Evolutionary conservation across 768 basidiomycete genomes (phyloP), one percentile per base, ranked within the genome.

Genomic region (Russula emetica): DNA sequence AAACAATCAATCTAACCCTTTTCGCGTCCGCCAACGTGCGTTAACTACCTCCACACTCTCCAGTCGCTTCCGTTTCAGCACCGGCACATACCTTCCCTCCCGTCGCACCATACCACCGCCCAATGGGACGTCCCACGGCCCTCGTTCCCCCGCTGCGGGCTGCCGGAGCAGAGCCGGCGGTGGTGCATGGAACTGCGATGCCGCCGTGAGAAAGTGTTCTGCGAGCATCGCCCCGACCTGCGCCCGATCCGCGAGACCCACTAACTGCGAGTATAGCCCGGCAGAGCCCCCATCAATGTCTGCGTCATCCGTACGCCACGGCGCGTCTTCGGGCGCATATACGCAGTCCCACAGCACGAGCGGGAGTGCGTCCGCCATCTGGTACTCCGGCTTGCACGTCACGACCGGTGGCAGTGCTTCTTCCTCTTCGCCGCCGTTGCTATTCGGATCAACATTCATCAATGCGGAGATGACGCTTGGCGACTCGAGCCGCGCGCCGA

Each of bases 361-460:
- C 1, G 96, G 95, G 0, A 97, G 79, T 1, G 84, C 88, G 68
- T 95, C 90, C 8, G 94, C 94, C 91, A 98, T 98, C 69, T 90
- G 87, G 72, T 98, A 98, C 54, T 85, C 83, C 2, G 96, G 96
- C 72, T 94, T 95, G 56, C 82, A 74, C 61, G 83, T 79, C 30
- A 93, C 81, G 18, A 85, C 72, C 42, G 82, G 76, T 14, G 79
- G 74, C 30, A 76, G 69, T 20, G 69, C 64, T 47, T 73, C 71
- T 40, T 75, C 78, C 3, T 71, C 60, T 8, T 20, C n/a, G 24
- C 26, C 73, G 30, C 70, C 75, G 28, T 73, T 16, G 49, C 63
- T 82, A 78, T 20, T 72, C 61, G 67, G 75, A 49, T 82, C 81
- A 22, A 85, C 82, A 73, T 96, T 90, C 72, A 97, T 78, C 26